Conservation (phyloP, 208 protist genomes). For the Trypanosoma vivax region DNA sequence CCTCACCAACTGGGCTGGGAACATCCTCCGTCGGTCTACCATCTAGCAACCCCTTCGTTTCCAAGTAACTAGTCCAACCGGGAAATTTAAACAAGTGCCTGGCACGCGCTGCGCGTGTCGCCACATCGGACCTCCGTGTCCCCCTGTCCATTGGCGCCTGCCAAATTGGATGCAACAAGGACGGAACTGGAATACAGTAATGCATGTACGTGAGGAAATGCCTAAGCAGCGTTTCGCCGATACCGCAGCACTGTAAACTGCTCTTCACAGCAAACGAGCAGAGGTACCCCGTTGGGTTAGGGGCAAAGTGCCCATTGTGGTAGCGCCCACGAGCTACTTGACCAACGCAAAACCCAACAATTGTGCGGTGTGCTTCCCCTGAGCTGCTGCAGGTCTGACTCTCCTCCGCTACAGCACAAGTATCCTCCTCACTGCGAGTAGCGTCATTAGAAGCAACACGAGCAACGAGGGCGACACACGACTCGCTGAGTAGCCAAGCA, state of each 20-base stretch:
- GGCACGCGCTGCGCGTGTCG: too few relatives aligned
- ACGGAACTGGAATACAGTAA: constrained; percentile 38
- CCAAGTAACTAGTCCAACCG: too few relatives aligned
- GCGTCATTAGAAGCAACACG: not conserved
- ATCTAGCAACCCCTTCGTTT: too few relatives aligned
- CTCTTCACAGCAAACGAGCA: constrained; percentile 55
- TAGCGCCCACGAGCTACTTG: constrained; percentile 40
- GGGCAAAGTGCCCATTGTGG: constrained; percentile 29
- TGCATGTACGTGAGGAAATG: constrained; percentile 51
- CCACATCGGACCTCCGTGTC: not conserved
- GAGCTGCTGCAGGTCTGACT: not conserved
- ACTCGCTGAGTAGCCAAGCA: constrained; percentile 33
- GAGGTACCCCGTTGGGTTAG: constrained; percentile 68
- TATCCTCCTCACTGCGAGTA: not conserved
- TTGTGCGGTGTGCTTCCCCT: constrained; percentile 20
- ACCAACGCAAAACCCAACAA: constrained; percentile 60
- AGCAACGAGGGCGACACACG: constrained; percentile 34
- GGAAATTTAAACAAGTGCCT: too few relatives aligned
- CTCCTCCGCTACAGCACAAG: not conserved
- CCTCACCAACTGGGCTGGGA: not conserved
- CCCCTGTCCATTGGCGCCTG: constrained; percentile 1
- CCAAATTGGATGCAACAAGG: constrained; percentile 50
- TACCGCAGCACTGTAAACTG: constrained; percentile 40
- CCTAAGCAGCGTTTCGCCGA: constrained; percentile 49
- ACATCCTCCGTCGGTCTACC: too few relatives aligned